Percentiles rank a stretch among this genome's conserved stretches.
Conservation (phyloP, 148 eudicot genomes). For the Pharnaceum exiguum region DNA sequence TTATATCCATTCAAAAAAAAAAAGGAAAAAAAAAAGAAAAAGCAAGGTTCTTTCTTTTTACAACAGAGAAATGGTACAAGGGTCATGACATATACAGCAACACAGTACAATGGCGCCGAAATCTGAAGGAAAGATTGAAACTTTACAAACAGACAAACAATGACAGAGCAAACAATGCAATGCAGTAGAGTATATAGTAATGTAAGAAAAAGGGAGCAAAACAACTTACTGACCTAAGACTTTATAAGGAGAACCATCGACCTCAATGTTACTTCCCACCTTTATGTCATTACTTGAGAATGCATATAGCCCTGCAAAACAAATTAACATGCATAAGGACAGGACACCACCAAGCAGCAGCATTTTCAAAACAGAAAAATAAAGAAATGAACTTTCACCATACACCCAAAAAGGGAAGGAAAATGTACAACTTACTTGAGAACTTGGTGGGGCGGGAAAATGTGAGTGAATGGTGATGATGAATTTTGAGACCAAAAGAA, state of each 20-base stretch:
- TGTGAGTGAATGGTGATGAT: slow-evolving; percentile 17
- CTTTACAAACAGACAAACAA: too few relatives aligned
- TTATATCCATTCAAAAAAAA: too few relatives aligned
- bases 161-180: too few relatives aligned
- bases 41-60: too few relatives aligned
- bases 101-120: too few relatives aligned
- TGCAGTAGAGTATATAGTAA: not conserved
- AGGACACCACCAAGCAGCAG: not conserved
- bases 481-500: slow-evolving; percentile 25
- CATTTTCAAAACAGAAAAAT: not conserved
- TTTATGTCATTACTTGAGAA: slow-evolving; percentile 84
- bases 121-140: too few relatives aligned
- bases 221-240: too few relatives aligned
- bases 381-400: not conserved
- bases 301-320: slow-evolving; percentile 63
- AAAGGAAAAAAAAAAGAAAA: too few relatives aligned
- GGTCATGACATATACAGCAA: too few relatives aligned
- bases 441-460: slow-evolving; percentile 35
- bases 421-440: slow-evolving; percentile 26
- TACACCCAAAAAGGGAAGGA: not conserved
- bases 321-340: not conserved
- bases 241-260: slow-evolving; percentile 90
- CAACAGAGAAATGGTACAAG: too few relatives aligned
- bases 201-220: not conserved
- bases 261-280: slow-evolving; percentile 81